Conservation (phyloP, 768 basidiomycete species). For the Mrakia blollopis region DNA sequence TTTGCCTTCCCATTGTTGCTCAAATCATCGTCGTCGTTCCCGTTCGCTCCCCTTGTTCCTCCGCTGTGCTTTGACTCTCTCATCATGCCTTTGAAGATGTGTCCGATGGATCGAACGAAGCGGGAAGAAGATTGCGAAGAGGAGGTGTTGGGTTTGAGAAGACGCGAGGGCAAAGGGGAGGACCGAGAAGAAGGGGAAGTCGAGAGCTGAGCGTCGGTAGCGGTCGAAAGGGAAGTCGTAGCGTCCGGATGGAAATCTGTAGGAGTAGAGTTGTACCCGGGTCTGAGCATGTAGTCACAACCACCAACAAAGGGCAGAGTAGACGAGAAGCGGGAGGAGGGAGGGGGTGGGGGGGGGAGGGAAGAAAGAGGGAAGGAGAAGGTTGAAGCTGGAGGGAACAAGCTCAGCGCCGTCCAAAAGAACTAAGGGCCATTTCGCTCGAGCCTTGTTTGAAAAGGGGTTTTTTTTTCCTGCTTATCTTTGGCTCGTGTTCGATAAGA, state of each 20-base stretch:
- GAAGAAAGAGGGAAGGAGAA: background rate
- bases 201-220: background rate
- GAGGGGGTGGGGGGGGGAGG: background rate
- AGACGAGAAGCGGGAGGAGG: background rate
- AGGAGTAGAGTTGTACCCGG: constrained; percentile 27
- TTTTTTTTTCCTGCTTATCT: no score
- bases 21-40: background rate
- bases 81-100: constrained; percentile 15
- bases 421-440: no score
- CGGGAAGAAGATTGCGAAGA: background rate
- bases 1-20: constrained; percentile 8
- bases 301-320: background rate
- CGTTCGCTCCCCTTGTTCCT: background rate
- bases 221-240: background rate
- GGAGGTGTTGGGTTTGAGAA: background rate
- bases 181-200: background rate
- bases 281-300: constrained; percentile 19
- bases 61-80: constrained; percentile 12
- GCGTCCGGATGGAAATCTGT: constrained; percentile 8
- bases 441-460: no score
- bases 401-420: no score
- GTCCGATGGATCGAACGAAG: background rate
- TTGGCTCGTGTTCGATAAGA: no score
- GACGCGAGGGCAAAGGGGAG: background rate
- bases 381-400: background rate